Conservation (phyloP, 345 rosid genomes). For the Gossypium bickii region DNA sequence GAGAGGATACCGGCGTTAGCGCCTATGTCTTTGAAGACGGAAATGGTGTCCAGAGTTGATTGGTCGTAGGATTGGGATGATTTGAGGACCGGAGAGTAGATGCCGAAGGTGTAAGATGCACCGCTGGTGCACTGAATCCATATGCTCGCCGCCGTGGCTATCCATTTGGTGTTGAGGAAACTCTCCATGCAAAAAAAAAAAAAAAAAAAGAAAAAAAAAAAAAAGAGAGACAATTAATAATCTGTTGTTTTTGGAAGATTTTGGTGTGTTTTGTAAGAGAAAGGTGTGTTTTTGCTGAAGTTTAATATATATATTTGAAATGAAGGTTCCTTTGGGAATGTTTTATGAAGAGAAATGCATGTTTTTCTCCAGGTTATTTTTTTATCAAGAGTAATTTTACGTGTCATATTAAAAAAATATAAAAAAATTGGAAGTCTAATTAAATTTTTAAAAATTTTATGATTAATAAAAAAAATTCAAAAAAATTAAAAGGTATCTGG, state of each 20-base stretch:
- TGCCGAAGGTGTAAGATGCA: conserved; percentile 67
- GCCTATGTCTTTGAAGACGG: conserved; percentile 94
- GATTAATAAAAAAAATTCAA: too few species aligned
- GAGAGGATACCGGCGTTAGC: conserved; percentile 79
- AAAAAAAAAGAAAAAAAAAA: too few species aligned
- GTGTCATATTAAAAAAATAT: too few species aligned
- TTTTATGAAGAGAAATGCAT: too few species aligned
- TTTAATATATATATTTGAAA: too few species aligned
- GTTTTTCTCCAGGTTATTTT: too few species aligned
- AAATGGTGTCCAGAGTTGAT: conserved; percentile 90
- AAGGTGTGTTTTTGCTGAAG: not conserved
- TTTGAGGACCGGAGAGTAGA: conserved; percentile 74
- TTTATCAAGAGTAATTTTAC: too few species aligned
- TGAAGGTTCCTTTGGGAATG: too few species aligned
- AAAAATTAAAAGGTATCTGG: too few species aligned
- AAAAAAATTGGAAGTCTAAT: too few species aligned
- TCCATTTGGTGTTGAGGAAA: conserved; percentile 47
- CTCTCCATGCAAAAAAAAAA: not conserved
- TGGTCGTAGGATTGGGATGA: conserved; percentile 76
- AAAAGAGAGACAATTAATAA: too few species aligned
- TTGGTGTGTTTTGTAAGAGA: not conserved
- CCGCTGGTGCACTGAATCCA: conserved; percentile 82
- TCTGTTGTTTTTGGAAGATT: not conserved
- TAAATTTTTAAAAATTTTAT: too few species aligned
- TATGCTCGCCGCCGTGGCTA: conserved; percentile 72